Percentiles rank a stretch among this genome's conserved stretches.
Evolutionary conservation across 2,329 filamentous ascomycete genomes (phyloP).

Genomic region (Sporothrix brasiliensis): DNA sequence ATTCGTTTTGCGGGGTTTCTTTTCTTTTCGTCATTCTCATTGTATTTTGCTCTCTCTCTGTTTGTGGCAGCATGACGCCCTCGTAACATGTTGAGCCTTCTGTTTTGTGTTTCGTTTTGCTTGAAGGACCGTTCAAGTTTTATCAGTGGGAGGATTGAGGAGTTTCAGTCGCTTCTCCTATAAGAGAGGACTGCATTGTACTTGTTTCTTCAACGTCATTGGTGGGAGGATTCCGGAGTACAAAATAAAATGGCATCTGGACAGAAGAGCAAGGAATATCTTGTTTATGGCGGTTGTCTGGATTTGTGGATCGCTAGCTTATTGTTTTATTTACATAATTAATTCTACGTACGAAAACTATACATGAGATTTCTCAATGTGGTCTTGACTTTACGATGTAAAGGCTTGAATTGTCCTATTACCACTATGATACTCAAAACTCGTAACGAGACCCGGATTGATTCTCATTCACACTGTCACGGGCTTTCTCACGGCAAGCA

Average conservation of each 20-base stretch:
- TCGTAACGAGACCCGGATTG: not conserved
- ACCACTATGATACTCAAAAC: not conserved
- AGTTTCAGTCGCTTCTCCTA: not conserved
- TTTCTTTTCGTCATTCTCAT: not conserved
- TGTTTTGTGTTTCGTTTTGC: not conserved
- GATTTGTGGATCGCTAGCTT: not conserved
- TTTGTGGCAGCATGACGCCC: too few relatives aligned
- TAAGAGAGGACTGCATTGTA: not conserved
- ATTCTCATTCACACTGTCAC: too few relatives aligned
- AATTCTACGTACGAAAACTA: not conserved
- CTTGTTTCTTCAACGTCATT: not conserved
- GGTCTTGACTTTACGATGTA: not conserved
- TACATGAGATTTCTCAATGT: not conserved
- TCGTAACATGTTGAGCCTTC: too few relatives aligned
- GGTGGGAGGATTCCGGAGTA: not conserved
- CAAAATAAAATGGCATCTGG: not conserved
- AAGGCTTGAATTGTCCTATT: too few relatives aligned
- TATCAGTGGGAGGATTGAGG: not conserved
- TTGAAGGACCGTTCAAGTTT: not conserved
- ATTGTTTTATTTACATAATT: conserved; percentile 3
- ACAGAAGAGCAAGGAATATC: not conserved
- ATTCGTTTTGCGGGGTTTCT: not conserved
- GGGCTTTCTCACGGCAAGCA: too few relatives aligned
- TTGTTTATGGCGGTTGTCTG: not conserved
- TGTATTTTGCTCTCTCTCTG: too few relatives aligned